Evolutionary conservation across 306 rosid genomes (phyloP), one percentile per base, ranked within the genome.

Genomic region (Fragaria nilgerrensis): DNA sequence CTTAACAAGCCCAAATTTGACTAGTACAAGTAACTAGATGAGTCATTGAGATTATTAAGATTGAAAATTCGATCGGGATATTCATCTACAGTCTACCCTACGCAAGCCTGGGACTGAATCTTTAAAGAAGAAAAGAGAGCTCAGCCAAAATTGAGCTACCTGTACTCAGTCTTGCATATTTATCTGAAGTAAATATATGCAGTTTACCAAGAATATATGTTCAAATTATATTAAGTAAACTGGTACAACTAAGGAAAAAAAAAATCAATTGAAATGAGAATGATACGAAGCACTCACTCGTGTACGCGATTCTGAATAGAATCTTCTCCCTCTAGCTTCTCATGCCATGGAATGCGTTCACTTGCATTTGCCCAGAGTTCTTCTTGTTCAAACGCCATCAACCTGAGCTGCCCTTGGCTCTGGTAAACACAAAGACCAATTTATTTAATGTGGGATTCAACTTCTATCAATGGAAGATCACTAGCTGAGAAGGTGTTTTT

Each of bases 261-360:
- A n/a, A n/a, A n/a, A n/a, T n/a, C n/a, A n/a, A n/a, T n/a, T n/a
- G n/a, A n/a, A n/a, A n/a, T n/a, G n/a, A n/a, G n/a, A n/a, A n/a
- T n/a, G n/a, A n/a, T n/a, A n/a, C 36, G 59, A 36, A 73, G 34
- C 34, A 81, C 99, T 85, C 85, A 95, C 99, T 95, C 99, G 27
- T 92, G 99, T 64, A 95, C 87, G 59, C 96, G 97, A 74, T 89
- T 90, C 85, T 95, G 99, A 68, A 90, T 84, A 75, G 85, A 90
- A 82, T 91, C 99, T 85, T 95, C 99, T 66, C 91, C 97, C 85
- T 92, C 97, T 79, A 95, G 72, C 48, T 81, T 88, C 79, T 89
- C 99, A 72, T 92, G 97, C 99, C 99, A 95, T 78, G 93, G 87
- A 62, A 95, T 90, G 58, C 97, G 97, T 75, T 91, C 97, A 45